These are phyloP conservation scores for Aspergillus sp. DNA, from an alignment of 2,329 filamentous ascomycete genomes.

Conservation along the genomic window DNA sequence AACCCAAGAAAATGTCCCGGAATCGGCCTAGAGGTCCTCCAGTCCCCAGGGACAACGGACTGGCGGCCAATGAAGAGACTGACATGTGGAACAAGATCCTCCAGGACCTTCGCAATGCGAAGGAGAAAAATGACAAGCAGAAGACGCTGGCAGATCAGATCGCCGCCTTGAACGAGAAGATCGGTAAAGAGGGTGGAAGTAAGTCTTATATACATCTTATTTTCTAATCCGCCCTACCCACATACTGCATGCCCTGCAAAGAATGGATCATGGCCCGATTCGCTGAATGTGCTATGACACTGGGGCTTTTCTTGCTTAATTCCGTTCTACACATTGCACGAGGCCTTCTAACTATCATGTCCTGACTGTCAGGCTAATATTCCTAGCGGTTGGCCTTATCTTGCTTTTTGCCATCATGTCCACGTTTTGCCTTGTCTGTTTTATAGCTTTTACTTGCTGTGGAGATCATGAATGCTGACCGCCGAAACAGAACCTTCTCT, in stretches of 20 bases:
- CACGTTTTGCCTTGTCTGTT: neutral
- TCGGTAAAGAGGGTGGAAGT: slow-evolving; percentile 45
- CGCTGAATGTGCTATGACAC: neutral
- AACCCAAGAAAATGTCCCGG: slow-evolving; percentile 39
- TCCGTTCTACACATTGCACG: neutral
- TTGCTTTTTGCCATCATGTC: too few relatives aligned
- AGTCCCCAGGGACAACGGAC: slow-evolving; percentile 43
- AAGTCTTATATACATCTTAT: slow-evolving; percentile 29
- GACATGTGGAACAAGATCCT: slow-evolving; percentile 50
- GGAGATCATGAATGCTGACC: slow-evolving; percentile 16
- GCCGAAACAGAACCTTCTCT: slow-evolving; percentile 36
- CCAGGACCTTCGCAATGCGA: slow-evolving; percentile 45
- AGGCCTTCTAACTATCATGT: neutral
- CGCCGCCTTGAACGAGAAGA: slow-evolving; percentile 46
- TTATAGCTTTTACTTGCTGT: neutral
- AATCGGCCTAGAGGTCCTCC: slow-evolving; percentile 44
- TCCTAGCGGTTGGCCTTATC: neutral
- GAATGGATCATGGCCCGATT: neutral
- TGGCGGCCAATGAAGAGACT: slow-evolving; percentile 48
- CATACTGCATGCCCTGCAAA: too few relatives aligned
- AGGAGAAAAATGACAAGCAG: slow-evolving; percentile 48
- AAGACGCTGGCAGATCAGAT: slow-evolving; percentile 44
- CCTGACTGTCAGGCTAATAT: neutral
- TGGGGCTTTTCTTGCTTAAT: neutral
- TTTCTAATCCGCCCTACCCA: neutral